Evolutionary conservation across 2,329 filamentous ascomycete species (phyloP), one percentile per base, ranked within the genome.

Genomic region (Epichloe sylvatica): DNA sequence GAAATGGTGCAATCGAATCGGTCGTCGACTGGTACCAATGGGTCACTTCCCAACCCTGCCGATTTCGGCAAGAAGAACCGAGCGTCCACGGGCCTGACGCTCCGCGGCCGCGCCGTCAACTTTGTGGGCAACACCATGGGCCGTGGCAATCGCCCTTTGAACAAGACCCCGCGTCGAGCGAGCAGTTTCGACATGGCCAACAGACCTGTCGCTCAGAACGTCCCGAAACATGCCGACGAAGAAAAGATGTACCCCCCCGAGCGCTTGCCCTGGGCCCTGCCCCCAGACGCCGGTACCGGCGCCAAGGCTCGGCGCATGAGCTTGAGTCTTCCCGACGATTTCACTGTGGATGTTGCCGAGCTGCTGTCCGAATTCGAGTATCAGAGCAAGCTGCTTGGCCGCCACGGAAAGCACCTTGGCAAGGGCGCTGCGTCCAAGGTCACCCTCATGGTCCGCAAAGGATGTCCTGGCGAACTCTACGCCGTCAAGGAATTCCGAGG

Each of bases 401-500:
- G 81, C 40, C 78, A 85, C 58, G 82, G 84, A 38, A 88, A 84
- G 67, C 77, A 83, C 53, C 71, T 94, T 6, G 89, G 88, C 53
- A 86, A 86, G 65, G 89, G 89, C 40, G 84, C 86, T 11, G 90
- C 86, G 5, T 87, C 86, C 41, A 84, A 85, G 56, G 88, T 94
- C 23, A 85, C 80, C 35, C 74, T 91, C 52, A 92, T 94, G 85
- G 74, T 73, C 51, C 77, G 82, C 54, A 87, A 83, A 63, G 81
- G 80, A 34, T 75, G 69, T 51, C 69, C 74, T 5, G 72, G 71
- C 38, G 81, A 87, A 59, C 67, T 88, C 7, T 90, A 84, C 56
- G 89, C 89, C 0, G 87, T 94, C 57, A 95, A 95, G 68, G 86
- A 92, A 60, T 94, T 94, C 64, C 80, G 87, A 11, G 77, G 78